Conservation (phyloP, 2,329 filamentous ascomycete species). For the Fonsecaea monophora region DNA sequence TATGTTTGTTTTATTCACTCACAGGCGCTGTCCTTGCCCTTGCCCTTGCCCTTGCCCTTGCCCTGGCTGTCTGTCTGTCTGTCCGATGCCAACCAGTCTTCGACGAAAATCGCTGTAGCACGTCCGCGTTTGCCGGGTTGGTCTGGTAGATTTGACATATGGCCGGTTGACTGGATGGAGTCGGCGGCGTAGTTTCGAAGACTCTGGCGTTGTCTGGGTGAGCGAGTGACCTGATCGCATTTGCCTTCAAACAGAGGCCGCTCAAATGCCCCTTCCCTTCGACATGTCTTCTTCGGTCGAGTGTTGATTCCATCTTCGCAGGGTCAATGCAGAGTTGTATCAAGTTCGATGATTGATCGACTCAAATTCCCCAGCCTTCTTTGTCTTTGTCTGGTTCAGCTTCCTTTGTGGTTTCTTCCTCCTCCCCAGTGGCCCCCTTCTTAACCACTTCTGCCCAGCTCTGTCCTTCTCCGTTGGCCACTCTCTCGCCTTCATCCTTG, state of each 20-base stretch:
- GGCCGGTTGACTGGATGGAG: no score
- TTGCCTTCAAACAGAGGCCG: background rate
- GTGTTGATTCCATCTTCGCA: background rate
- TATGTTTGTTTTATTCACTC: no score
- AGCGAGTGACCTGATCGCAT: background rate
- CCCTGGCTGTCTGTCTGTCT: no score
- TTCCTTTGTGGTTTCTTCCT: background rate
- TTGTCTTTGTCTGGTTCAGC: slow-evolving; percentile 6
- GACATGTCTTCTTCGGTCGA: background rate
- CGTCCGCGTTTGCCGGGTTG: no score
- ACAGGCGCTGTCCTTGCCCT: no score
- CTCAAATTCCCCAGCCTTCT: slow-evolving; percentile 16
- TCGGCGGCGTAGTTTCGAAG: background rate
- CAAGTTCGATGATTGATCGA: background rate
- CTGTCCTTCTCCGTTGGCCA: background rate
- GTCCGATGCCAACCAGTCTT: no score
- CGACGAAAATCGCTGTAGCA: no score
- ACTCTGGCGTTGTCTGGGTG: background rate
- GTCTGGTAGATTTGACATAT: no score
- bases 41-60: no score
- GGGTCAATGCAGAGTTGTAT: background rate
- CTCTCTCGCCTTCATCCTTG: background rate
- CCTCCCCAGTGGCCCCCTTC: background rate
- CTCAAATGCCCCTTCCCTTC: background rate
- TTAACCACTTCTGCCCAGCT: background rate